Percentiles rank a stretch among this genome's conserved stretches.
These are phyloP conservation scores for Lecanosticta acicola DNA, from an alignment of 2,329 filamentous ascomycete genomes.

Conservation along the genomic window DNA sequence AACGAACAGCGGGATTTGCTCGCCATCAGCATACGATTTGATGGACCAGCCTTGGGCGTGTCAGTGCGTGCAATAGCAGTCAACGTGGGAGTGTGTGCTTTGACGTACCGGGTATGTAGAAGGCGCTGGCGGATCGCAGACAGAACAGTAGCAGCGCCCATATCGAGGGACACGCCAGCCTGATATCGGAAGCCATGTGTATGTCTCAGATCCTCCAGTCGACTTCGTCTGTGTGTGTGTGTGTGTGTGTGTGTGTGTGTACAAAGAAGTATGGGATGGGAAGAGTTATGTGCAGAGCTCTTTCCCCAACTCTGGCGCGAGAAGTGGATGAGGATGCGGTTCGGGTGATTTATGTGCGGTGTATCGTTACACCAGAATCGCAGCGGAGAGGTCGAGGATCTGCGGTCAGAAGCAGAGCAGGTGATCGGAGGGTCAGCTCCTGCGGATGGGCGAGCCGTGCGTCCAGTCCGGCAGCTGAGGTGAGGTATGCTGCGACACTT, in stretches of 20 bases:
- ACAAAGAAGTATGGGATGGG: neutral
- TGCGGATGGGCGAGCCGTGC: neutral
- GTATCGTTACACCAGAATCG: neutral
- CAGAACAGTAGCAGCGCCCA: slow-evolving; percentile 46
- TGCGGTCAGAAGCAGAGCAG: neutral
- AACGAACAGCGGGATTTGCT: slow-evolving; percentile 76
- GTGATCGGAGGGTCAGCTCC: neutral
- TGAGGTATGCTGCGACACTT: neutral
- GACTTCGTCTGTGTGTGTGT: neutral
- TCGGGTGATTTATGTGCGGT: neutral
- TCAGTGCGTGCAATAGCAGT: slow-evolving; percentile 10
- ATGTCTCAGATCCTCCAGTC: neutral
- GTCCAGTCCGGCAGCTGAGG: neutral
- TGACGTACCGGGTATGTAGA: slow-evolving; percentile 74
- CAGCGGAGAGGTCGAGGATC: neutral
- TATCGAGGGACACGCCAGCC: slow-evolving; percentile 36
- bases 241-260: neutral
- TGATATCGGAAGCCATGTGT: slow-evolving; percentile 36
- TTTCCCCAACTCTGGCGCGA: neutral
- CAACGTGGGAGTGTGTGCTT: slow-evolving; percentile 6
- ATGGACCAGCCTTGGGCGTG: slow-evolving; percentile 66
- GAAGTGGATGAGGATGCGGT: neutral
- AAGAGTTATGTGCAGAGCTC: neutral
- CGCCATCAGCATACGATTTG: slow-evolving; percentile 69
- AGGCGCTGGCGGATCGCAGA: slow-evolving; percentile 55